phyloP scores from a whole-genome alignment of 176 grass and related monocot species.

The Luzula sylvatica region DNA sequence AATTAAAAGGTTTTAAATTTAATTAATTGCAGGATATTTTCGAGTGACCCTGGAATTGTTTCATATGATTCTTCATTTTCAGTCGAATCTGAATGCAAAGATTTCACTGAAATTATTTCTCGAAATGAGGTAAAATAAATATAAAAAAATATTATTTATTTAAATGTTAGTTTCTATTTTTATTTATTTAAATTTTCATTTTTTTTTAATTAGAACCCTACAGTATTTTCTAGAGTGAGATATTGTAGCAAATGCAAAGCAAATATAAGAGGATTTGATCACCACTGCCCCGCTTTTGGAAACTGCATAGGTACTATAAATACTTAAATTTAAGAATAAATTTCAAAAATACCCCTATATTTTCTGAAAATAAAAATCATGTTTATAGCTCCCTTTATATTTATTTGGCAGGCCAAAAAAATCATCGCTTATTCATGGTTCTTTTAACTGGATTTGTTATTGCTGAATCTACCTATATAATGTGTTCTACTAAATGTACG shows the following conservation, averaged over 20 bases:
- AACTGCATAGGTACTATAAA: slow-evolving; percentile 77
- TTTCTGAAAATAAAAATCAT: too few species aligned
- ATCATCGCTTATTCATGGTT: slow-evolving; percentile 66
- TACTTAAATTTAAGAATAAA: slow-evolving; percentile 1
- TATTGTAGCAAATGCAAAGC: slow-evolving; percentile 69
- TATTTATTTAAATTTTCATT: background rate
- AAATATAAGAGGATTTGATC: slow-evolving; percentile 75
- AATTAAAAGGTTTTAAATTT: slow-evolving; percentile 8
- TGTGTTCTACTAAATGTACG: slow-evolving; percentile 88
- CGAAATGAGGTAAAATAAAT: slow-evolving; percentile 42
- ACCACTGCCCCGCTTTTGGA: slow-evolving; percentile 90
- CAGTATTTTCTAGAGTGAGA: slow-evolving; percentile 59
- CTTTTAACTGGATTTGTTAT: slow-evolving; percentile 95
- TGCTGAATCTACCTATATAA: slow-evolving; percentile 87
- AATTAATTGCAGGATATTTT: slow-evolving; percentile 72
- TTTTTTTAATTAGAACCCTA: slow-evolving; percentile 46
- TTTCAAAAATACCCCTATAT: too few species aligned
- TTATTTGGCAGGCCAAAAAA: slow-evolving; percentile 64
- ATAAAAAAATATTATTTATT: slow-evolving; percentile 23
- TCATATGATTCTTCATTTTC: slow-evolving; percentile 51
- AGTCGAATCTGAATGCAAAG: slow-evolving; percentile 50
- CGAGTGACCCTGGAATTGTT: slow-evolving; percentile 78
- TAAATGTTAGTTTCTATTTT: background rate
- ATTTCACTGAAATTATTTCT: slow-evolving; percentile 44
- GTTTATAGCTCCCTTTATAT: slow-evolving; percentile 14